Percentiles rank a stretch among this genome's conserved stretches.
These are phyloP conservation scores for Mycena indigotica DNA, from an alignment of 768 basidiomycete species.

Conservation along the genomic window DNA sequence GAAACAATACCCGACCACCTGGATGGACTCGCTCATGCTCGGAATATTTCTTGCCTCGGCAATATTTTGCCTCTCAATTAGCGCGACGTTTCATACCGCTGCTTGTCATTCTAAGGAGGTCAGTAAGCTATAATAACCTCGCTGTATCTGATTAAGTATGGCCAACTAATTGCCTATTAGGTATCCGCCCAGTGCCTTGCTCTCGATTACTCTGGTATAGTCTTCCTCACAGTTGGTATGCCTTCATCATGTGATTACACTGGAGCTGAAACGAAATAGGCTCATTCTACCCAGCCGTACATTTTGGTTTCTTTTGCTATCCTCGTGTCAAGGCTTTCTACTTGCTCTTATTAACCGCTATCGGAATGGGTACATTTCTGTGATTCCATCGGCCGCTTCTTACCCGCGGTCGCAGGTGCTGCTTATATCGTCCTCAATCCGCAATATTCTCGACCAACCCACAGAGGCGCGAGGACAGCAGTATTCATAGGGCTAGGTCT, in stretches of 20 bases:
- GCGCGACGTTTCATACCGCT: slow-evolving; percentile 73
- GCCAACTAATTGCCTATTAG: slow-evolving; percentile 41
- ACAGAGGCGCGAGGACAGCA: slow-evolving; percentile 73
- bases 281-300: slow-evolving; percentile 75
- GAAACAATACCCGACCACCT: slow-evolving; percentile 55
- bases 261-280: slow-evolving; percentile 62
- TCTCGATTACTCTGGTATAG: slow-evolving; percentile 81
- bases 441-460: slow-evolving; percentile 72
- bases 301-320: slow-evolving; percentile 78
- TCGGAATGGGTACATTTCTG: slow-evolving; percentile 57
- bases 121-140: background rate
- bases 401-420: slow-evolving; percentile 46
- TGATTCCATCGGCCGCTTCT: slow-evolving; percentile 12
- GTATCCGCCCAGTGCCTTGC: slow-evolving; percentile 59
- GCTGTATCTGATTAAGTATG: background rate
- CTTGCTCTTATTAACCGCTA: slow-evolving; percentile 50
- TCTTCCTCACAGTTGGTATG: slow-evolving; percentile 31
- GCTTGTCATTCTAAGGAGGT: slow-evolving; percentile 75
- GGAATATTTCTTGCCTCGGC: slow-evolving; percentile 70
- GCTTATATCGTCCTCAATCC: slow-evolving; percentile 80
- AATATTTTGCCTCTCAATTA: slow-evolving; percentile 70
- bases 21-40: slow-evolving; percentile 63
- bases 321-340: slow-evolving; percentile 56
- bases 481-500: slow-evolving; percentile 82
- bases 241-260: no score